Evolutionary conservation across 1,139 yeast genomes (phyloP).

Genomic region (Meyerozyma smithsonii): DNA sequence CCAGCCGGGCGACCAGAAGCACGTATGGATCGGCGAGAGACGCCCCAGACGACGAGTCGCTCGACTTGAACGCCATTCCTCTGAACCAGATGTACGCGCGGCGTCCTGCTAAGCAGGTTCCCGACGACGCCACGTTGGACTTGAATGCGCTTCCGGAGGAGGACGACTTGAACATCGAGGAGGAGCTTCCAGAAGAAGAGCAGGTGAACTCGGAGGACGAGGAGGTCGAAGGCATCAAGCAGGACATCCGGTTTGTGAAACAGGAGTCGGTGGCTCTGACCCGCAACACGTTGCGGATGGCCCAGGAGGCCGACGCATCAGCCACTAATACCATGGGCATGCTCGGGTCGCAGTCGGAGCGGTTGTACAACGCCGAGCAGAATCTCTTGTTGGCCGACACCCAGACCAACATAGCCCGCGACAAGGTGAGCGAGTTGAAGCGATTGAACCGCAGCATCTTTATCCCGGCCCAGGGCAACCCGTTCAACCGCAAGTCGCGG

Average conservation of each 20-base stretch:
- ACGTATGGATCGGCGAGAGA: slow-evolving; percentile 5
- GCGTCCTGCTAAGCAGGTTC: slow-evolving; percentile 20
- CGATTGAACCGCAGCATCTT: slow-evolving; percentile 79
- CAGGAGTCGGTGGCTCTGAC: slow-evolving; percentile 86
- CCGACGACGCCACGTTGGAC: slow-evolving; percentile 26
- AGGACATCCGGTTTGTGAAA: slow-evolving; percentile 78
- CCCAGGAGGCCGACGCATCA: slow-evolving; percentile 86
- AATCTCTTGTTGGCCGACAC: slow-evolving; percentile 73
- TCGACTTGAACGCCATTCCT: slow-evolving; percentile 41
- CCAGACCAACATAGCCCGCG: slow-evolving; percentile 79
- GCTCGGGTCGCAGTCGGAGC: slow-evolving; percentile 88
- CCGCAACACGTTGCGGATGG: slow-evolving; percentile 80
- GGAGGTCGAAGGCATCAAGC: slow-evolving; percentile 84
- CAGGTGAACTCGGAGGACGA: slow-evolving; percentile 62
- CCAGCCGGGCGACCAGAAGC: too few relatives aligned
- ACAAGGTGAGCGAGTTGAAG: slow-evolving; percentile 75
- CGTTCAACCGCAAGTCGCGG: slow-evolving; percentile 80
- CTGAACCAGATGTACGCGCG: slow-evolving; percentile 27
- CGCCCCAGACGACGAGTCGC: slow-evolving; percentile 27
- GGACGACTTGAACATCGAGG: slow-evolving; percentile 41
- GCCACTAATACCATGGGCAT: slow-evolving; percentile 89
- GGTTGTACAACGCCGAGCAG: slow-evolving; percentile 74
- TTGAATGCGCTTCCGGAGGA: slow-evolving; percentile 31
- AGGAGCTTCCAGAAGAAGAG: slow-evolving; percentile 41
- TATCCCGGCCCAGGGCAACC: slow-evolving; percentile 77